These are phyloP conservation scores for Beauveria brongniartii DNA, from an alignment of 2,329 filamentous ascomycete species.

Conservation along the genomic window DNA sequence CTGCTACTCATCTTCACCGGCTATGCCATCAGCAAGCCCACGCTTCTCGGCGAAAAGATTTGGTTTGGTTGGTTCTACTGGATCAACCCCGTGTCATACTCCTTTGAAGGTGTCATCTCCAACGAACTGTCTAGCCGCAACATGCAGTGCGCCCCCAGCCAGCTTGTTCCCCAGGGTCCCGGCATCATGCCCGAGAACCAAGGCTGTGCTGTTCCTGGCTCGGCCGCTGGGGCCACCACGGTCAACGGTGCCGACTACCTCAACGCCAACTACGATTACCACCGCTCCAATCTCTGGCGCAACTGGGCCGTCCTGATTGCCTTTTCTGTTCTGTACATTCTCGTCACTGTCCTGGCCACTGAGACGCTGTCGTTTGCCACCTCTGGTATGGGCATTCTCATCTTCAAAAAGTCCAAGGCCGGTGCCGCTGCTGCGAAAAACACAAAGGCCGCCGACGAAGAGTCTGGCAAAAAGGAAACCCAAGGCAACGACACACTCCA, in stretches of 20 bases:
- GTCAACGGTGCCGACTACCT: slow-evolving; percentile 50
- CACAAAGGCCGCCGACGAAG: slow-evolving; percentile 20
- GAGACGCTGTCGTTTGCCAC: slow-evolving; percentile 57
- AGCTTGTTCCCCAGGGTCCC: slow-evolving; percentile 40
- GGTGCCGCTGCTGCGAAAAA: slow-evolving; percentile 39
- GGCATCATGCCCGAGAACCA: slow-evolving; percentile 34
- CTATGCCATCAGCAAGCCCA: slow-evolving; percentile 49
- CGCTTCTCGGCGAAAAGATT: slow-evolving; percentile 50
- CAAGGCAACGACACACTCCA: slow-evolving; percentile 19
- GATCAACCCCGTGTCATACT: slow-evolving; percentile 57
- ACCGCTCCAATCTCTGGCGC: slow-evolving; percentile 51
- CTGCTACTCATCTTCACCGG: slow-evolving; percentile 59
- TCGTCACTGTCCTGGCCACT: slow-evolving; percentile 58
- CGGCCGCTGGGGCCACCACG: slow-evolving; percentile 33
- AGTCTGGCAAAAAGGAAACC: slow-evolving; percentile 19
- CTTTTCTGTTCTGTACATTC: slow-evolving; percentile 64
- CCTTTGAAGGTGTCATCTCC: slow-evolving; percentile 51
- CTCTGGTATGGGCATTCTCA: slow-evolving; percentile 56
- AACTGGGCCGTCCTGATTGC: slow-evolving; percentile 69
- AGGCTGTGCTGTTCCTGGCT: slow-evolving; percentile 48
- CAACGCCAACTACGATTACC: slow-evolving; percentile 43
- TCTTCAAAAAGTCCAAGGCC: slow-evolving; percentile 62
- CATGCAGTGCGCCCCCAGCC: slow-evolving; percentile 37
- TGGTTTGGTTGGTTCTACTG: slow-evolving; percentile 63
- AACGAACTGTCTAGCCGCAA: slow-evolving; percentile 46